Base-by-base conservation (phyloP, 1,284 basidiomycete species). In the Malassezia obtusa region DNA sequence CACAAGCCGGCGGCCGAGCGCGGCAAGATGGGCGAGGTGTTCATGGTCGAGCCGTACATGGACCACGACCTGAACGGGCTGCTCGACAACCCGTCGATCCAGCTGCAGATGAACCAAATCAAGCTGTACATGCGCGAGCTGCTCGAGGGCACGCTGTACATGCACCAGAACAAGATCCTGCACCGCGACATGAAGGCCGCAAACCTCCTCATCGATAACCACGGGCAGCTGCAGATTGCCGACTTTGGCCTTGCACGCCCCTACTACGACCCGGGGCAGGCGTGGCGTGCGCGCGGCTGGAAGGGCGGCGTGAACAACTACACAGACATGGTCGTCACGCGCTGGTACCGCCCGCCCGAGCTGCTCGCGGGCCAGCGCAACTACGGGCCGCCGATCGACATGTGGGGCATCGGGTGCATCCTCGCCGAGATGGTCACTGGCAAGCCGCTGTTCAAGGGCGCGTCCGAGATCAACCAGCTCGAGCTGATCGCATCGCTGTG, bases 41-140 rank as follows among this genome's bases (percentile, higher is more conserved):
- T 88, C 76, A 95, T 98, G 91, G 91, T 96, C 30, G 96, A 96
- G 71, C 92, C 92, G 0, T 98, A 94, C 76, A 95, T 96, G 90
- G 92, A 96, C 67, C 94, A 99, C 71, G 92, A 99, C 76, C 81
- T 99, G 22, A 90, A 91, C 11, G 94, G 94, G 1, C 76, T 98
- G 45, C 77, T 98, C 48, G 64, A 67, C 35, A 75, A 75, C 26
- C 84, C 86, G 49, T 58, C 51, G 19, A 65, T 68, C 11, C 62
- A 61, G n/a, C 60, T 75, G 30, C 66, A 63, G 21, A 59, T 64
- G 44, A 60, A 60, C 32, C 81, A 85, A 35, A 89, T 95, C 77
- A 99, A 98, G 77, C 77, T 94, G 37, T 92, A 96, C 74, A 88
- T 94, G 83, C 85, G 84, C 75, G 92, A 98, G 75, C 80, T 98